Percentiles rank a stretch among this genome's conserved stretches.
phyloP scores from a whole-genome alignment of 2,329 filamentous ascomycete species.

The Diaporthe citrichinensis region DNA sequence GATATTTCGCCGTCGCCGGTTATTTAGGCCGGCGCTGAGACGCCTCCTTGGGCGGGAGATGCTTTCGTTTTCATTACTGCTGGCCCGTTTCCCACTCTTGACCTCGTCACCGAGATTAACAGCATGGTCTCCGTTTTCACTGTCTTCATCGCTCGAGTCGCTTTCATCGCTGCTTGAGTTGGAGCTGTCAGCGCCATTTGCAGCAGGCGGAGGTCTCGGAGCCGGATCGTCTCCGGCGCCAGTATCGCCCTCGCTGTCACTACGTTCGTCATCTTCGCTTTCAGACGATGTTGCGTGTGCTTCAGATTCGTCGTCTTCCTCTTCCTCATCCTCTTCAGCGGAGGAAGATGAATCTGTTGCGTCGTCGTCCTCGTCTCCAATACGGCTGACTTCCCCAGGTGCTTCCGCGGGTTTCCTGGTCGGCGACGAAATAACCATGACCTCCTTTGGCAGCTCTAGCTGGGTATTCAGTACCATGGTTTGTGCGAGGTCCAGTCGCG shows the following conservation, averaged over 20 bases:
- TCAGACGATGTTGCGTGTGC: slow-evolving; percentile 10
- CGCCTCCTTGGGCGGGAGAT: not conserved
- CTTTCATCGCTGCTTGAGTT: slow-evolving; percentile 17
- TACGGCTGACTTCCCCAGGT: slow-evolving; percentile 37
- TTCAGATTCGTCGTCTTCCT: slow-evolving; percentile 37
- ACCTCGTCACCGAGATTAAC: not conserved
- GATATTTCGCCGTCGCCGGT: slow-evolving; percentile 4
- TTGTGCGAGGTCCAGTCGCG: slow-evolving; percentile 44
- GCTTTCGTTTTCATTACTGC: slow-evolving; percentile 18
- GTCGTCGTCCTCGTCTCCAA: slow-evolving; percentile 42
- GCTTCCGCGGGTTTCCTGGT: slow-evolving; percentile 21
- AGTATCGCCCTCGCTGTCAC: slow-evolving; percentile 46
- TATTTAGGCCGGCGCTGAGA: not conserved
- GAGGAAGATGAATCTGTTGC: slow-evolving; percentile 31
- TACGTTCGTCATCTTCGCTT: slow-evolving; percentile 41
- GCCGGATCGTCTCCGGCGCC: slow-evolving; percentile 45
- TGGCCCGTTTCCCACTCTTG: not conserved
- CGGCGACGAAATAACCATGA: slow-evolving; percentile 42
- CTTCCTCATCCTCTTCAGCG: slow-evolving; percentile 39
- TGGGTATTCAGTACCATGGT: slow-evolving; percentile 42
- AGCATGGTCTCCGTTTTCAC: not conserved
- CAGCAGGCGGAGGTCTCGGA: not conserved
- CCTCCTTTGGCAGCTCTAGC: slow-evolving; percentile 39
- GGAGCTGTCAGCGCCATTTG: slow-evolving; percentile 35
- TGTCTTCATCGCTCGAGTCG: slow-evolving; percentile 11